Evolutionary conservation across 2,329 filamentous ascomycete genomes (phyloP).

Genomic region (Didymella arachidicola): DNA sequence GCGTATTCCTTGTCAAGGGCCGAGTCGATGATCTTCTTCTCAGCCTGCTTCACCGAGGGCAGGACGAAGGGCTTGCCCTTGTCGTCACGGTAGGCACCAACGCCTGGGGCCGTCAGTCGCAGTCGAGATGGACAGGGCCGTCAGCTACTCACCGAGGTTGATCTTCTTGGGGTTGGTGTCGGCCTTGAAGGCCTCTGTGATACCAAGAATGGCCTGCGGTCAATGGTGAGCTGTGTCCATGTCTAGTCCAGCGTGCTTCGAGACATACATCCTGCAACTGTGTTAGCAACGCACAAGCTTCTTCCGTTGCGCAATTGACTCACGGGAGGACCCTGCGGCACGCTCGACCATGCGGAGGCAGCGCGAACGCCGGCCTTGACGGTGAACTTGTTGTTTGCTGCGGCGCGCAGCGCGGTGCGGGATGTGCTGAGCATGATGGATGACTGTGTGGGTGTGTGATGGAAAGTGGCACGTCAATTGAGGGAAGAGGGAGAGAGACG

Average conservation of each 20-base stretch:
- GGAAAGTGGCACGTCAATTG: slow-evolving; percentile 14
- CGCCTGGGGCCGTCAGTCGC: slow-evolving; percentile 64
- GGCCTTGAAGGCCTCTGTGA: slow-evolving; percentile 99
- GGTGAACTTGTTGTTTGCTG: slow-evolving; percentile 46
- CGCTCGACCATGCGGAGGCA: slow-evolving; percentile 87
- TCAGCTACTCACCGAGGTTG: slow-evolving; percentile 78
- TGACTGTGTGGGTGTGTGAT: slow-evolving; percentile 24
- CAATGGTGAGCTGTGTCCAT: slow-evolving; percentile 30
- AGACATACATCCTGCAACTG: slow-evolving; percentile 46
- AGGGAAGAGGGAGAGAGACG: neutral
- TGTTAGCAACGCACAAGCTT: slow-evolving; percentile 29
- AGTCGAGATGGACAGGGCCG: neutral
- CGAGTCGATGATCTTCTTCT: slow-evolving; percentile 81
- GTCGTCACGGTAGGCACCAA: slow-evolving; percentile 98
- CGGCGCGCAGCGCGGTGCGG: slow-evolving; percentile 50
- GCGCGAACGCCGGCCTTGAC: slow-evolving; percentile 60
- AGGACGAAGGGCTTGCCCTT: slow-evolving; percentile 97
- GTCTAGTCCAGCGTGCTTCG: neutral
- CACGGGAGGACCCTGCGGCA: slow-evolving; percentile 94
- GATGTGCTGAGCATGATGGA: slow-evolving; percentile 49
- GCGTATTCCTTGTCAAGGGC: slow-evolving; percentile 96
- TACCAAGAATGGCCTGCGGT: slow-evolving; percentile 78
- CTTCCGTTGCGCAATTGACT: slow-evolving; percentile 52
- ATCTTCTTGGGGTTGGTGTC: slow-evolving; percentile 95
- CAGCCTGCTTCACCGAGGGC: slow-evolving; percentile 87